Evolutionary conservation across 1,284 basidiomycete genomes (phyloP).

Genomic region (Ganoderma resinaceum): DNA sequence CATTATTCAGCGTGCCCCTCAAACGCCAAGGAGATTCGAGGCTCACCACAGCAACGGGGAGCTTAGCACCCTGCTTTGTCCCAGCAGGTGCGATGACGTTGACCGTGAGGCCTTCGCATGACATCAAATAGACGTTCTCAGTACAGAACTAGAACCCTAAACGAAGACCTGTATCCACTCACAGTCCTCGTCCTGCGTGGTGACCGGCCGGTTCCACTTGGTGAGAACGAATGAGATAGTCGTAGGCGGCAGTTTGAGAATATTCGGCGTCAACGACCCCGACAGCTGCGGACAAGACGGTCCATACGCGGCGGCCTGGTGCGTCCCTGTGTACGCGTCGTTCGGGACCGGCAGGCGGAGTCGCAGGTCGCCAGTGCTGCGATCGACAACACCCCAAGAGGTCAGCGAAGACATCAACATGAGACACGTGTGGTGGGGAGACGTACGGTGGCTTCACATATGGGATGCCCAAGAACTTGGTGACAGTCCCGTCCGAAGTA

Average conservation of each 20-base stretch:
- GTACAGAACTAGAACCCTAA: background rate
- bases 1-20: background rate
- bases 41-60: slow-evolving; percentile 64
- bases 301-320: slow-evolving; percentile 52
- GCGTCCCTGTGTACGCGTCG: slow-evolving; percentile 47
- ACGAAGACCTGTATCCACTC: background rate
- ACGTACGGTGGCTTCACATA: slow-evolving; percentile 53
- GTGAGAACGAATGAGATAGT: slow-evolving; percentile 21
- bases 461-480: slow-evolving; percentile 58
- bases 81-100: slow-evolving; percentile 53
- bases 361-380: slow-evolving; percentile 31
- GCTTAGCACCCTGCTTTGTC: slow-evolving; percentile 40
- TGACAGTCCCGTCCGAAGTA: slow-evolving; percentile 29
- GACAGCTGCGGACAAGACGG: slow-evolving; percentile 58
- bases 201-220: slow-evolving; percentile 29
- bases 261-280: background rate
- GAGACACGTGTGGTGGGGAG: background rate
- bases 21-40: background rate
- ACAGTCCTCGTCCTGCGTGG: slow-evolving; percentile 31
- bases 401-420: background rate
- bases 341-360: slow-evolving; percentile 56
- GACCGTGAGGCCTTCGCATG: slow-evolving; percentile 54
- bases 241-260: slow-evolving; percentile 23
- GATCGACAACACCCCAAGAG: background rate
- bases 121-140: background rate